Evolutionary conservation across 2,329 filamentous ascomycete genomes (phyloP).

Genomic region (Passalora sequoiae): DNA sequence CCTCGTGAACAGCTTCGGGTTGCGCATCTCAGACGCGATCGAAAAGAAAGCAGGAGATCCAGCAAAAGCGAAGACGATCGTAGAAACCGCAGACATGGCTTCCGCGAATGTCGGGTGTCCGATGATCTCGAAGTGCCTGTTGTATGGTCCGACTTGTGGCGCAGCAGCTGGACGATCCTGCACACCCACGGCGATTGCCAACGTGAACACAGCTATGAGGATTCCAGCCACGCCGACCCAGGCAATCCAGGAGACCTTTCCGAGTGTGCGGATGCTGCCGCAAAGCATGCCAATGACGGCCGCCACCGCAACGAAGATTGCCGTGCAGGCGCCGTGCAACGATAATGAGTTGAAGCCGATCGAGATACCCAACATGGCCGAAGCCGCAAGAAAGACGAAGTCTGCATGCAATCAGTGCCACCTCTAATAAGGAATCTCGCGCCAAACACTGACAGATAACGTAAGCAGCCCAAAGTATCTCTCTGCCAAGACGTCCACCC

Average conservation of each 20-base stretch:
- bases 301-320: constrained; percentile 38
- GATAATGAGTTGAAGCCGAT: constrained; percentile 25
- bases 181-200: constrained; percentile 33
- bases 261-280: constrained; percentile 34
- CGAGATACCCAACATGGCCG: constrained; percentile 29
- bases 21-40: constrained; percentile 38
- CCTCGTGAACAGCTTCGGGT: constrained; percentile 32
- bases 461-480: constrained; percentile 39
- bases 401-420: constrained; percentile 9
- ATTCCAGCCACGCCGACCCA: constrained; percentile 31
- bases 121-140: constrained; percentile 30
- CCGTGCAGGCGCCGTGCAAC: constrained; percentile 34
- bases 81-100: constrained; percentile 58
- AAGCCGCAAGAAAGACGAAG: constrained; percentile 32
- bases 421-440: neutral
- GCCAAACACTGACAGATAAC: constrained; percentile 4
- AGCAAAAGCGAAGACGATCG: constrained; percentile 38
- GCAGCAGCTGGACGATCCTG: constrained; percentile 34
- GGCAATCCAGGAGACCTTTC: constrained; percentile 32
- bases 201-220: constrained; percentile 24
- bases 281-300: constrained; percentile 38
- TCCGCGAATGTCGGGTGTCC: constrained; percentile 39
- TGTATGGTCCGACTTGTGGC: constrained; percentile 26
- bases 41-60: constrained; percentile 38
- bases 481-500: constrained; percentile 50